Evolutionary conservation across 441 rosid species (phyloP).

Genomic region (Adansonia grandidieri): DNA sequence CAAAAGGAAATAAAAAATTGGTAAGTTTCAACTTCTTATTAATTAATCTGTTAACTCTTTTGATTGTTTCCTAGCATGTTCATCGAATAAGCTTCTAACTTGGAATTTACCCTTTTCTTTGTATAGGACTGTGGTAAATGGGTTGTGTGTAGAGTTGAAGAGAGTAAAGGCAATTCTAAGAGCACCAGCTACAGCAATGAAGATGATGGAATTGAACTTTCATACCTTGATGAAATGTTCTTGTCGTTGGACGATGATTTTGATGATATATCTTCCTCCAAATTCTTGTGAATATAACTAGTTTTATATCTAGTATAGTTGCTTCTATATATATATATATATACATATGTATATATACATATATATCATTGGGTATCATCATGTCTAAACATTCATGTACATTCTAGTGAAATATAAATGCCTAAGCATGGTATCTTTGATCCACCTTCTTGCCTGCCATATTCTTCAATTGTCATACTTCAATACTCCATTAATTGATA

Average conservation of each 20-base stretch:
- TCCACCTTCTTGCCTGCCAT: too few species aligned
- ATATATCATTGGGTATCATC: too few species aligned
- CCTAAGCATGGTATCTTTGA: too few species aligned
- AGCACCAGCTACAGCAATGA: constrained; percentile 22
- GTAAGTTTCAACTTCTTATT: constrained; percentile 16
- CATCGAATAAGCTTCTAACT: too few species aligned
- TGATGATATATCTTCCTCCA: constrained; percentile 35
- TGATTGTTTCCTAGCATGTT: too few species aligned
- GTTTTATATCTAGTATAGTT: too few species aligned
- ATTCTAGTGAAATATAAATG: too few species aligned
- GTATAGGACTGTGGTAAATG: constrained; percentile 30
- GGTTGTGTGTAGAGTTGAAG: constrained; percentile 48
- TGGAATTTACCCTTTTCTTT: neutral
- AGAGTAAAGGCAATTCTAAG: constrained; percentile 24
- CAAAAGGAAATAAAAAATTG: constrained; percentile 20
- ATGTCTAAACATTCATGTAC: too few species aligned
- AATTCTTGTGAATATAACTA: neutral
- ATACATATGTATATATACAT: too few species aligned
- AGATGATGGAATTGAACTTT: constrained; percentile 44
- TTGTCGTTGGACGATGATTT: constrained; percentile 49
- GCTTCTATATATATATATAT: too few species aligned
- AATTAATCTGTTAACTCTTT: neutral
- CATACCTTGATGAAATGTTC: constrained; percentile 54
- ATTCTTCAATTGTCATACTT: too few species aligned
- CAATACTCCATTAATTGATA: too few species aligned